Evolutionary conservation across 352 stramenopile species (phyloP).

Genomic region (Phytophthora pseudosyringae): DNA sequence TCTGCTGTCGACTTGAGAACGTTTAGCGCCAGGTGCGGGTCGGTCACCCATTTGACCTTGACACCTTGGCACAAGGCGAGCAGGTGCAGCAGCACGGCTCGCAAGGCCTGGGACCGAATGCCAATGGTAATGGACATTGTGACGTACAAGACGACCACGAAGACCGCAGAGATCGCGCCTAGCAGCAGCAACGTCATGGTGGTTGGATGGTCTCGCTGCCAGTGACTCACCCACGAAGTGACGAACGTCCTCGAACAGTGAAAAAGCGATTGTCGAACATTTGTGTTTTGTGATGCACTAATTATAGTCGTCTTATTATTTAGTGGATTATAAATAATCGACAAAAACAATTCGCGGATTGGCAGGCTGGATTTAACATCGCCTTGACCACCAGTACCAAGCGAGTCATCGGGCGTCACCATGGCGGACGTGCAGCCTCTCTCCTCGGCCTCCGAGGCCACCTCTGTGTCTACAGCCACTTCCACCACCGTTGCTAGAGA

Average conservation of each 20-base stretch:
- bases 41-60: conserved; percentile 34
- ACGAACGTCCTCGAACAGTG: too few species aligned
- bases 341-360: background rate
- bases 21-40: conserved; percentile 29
- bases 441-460: background rate
- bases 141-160: conserved; percentile 8
- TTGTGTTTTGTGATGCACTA: too few species aligned
- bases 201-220: conserved; percentile 1
- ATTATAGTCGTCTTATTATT: too few species aligned
- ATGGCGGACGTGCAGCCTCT: conserved; percentile 33
- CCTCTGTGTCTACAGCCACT: conserved; percentile 7
- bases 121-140: conserved; percentile 24
- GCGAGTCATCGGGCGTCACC: background rate
- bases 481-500: background rate
- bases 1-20: conserved; percentile 29
- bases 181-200: conserved; percentile 5
- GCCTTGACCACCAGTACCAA: conserved; percentile 19
- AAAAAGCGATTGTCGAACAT: too few species aligned
- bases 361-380: conserved; percentile 7
- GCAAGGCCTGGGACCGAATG: conserved; percentile 35
- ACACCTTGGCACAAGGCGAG: conserved; percentile 31
- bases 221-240: background rate
- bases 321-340: too few species aligned
- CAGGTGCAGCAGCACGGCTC: conserved; percentile 27
- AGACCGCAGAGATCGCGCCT: background rate